Evolutionary conservation across 2,329 filamentous ascomycete genomes (phyloP), one percentile per base, ranked within the genome.

Genomic region (Huntiella abstrusa): DNA sequence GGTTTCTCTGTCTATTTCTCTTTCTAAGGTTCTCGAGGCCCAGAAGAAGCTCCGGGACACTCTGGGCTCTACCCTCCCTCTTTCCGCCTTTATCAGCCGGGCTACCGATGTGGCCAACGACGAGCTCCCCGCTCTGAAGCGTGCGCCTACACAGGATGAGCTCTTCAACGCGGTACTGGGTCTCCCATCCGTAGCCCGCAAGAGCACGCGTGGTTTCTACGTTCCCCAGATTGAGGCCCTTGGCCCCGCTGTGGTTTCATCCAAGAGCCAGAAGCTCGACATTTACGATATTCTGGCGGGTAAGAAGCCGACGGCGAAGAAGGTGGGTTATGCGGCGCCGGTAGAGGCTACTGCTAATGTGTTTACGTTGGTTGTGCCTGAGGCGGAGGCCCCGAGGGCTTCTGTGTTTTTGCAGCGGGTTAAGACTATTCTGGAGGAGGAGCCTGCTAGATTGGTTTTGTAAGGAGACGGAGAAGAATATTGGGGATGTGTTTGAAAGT

Each of bases 141-240:
- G n/a, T n/a, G 51, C 55, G 38, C 80, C 80, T 11, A 78, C 82
- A 1, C 67, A 80, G 33, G 75, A 86, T 57, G 85, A 93, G 59
- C 74, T 98, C 10, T 96, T 96, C 64, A 78, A 95, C 58, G 77
- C 88, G 55, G 70, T 96, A 11, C 71, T 98, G 5, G 88, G 87
- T 7, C 65, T 86, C 15, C 64, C 72, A 57, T 43, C 61, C 51
- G 59, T 60, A 55, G 54, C 54, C 6, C 63, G 72, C 53, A 67
- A 72, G 49, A 67, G 63, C 41, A 68, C 73, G 58, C 59, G 75
- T 60, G 64, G 86, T 66, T 52, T 68, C 65, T 71, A 93, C 71
- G 59, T 73, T 7, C 86, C 87, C 1, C 76, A 85, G 56, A 75
- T 94, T 54, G 65, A 67, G 6, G 70, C 70, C 22, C 58, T 84